Percentiles rank a stretch among this genome's conserved stretches.
phyloP scores from a whole-genome alignment of 371 early-diverging fungal genomes.

The Spiromyces aspiralis region DNA sequence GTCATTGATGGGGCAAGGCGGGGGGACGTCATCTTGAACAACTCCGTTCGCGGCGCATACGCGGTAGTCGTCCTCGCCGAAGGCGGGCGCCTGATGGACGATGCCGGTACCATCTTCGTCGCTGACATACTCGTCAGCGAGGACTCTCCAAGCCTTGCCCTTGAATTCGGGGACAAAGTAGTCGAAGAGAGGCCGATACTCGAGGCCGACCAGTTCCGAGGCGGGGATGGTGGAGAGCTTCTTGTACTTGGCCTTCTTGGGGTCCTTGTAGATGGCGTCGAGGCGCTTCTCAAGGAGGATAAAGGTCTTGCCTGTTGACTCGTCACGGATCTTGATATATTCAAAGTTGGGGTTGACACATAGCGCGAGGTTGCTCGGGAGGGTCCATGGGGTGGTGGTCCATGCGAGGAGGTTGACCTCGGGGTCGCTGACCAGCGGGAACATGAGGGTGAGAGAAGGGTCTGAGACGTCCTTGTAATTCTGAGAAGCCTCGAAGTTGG shows the following conservation, averaged over 20 bases:
- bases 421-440: constrained; percentile 79
- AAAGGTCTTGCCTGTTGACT: constrained; percentile 58
- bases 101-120: constrained; percentile 98
- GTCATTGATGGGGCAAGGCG: constrained; percentile 94
- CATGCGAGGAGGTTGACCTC: constrained; percentile 81
- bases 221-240: constrained; percentile 73
- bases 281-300: constrained; percentile 78
- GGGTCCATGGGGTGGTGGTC: constrained; percentile 99
- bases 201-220: constrained; percentile 65
- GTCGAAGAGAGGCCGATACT: constrained; percentile 87
- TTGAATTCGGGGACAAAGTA: constrained; percentile 62
- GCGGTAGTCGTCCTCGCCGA: constrained; percentile 99
- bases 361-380: constrained; percentile 94
- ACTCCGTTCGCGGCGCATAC: constrained; percentile 77
- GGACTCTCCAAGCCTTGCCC: constrained; percentile 74
- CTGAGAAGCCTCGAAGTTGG: constrained; percentile 98
- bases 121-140: constrained; percentile 89
- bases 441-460: constrained; percentile 93
- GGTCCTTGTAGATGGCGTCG: constrained; percentile 79
- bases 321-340: constrained; percentile 88
- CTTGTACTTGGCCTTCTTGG: constrained; percentile 86
- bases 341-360: constrained; percentile 89
- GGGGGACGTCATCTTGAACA: constrained; percentile 69
- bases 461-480: constrained; percentile 99
- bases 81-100: constrained; percentile 99